Evolutionary conservation across 352 stramenopile species (phyloP).

Genomic region (Albugo laibachii): DNA sequence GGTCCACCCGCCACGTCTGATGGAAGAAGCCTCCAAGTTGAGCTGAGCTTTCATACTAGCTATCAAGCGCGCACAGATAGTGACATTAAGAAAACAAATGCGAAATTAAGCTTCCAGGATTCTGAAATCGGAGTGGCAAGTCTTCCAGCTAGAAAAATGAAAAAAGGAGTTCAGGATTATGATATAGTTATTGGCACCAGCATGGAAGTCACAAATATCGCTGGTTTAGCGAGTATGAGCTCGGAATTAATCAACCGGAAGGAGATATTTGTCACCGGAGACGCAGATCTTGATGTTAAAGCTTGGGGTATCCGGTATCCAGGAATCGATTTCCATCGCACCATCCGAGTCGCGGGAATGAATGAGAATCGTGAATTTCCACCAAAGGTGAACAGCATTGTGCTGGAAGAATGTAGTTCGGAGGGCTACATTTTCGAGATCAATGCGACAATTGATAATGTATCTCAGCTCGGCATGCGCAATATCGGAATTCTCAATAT

Average conservation of each 20-base stretch:
- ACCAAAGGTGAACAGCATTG: neutral
- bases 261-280: neutral
- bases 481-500: neutral
- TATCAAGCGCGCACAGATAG: neutral
- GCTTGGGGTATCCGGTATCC: neutral
- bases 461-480: neutral
- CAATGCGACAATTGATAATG: neutral
- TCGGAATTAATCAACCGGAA: neutral
- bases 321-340: neutral
- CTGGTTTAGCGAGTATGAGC: neutral
- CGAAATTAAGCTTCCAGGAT: neutral
- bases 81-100: slow-evolving; percentile 7
- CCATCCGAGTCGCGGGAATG: neutral
- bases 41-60: neutral
- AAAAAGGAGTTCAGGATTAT: neutral
- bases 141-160: neutral
- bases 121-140: neutral
- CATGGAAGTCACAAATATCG: neutral
- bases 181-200: neutral
- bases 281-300: neutral
- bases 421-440: neutral
- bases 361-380: neutral
- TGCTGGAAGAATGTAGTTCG: neutral
- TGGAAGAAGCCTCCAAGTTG: neutral
- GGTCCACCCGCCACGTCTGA: neutral